These are phyloP conservation scores for Blakeslea trispora DNA, from an alignment of 371 early-diverging fungal genomes.

Conservation along the genomic window DNA sequence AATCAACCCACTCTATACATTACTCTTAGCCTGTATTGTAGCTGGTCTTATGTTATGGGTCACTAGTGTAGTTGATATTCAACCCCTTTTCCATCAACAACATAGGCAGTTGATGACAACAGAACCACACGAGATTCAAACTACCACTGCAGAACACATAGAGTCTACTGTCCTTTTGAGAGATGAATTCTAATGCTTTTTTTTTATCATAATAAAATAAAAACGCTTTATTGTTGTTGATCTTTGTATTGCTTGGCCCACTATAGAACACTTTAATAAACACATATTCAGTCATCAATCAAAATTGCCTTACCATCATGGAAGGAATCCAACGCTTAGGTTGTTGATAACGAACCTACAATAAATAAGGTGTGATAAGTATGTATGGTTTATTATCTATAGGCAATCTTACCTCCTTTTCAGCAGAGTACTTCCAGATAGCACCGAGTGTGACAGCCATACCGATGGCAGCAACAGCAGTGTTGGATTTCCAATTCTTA, in stretches of 20 bases:
- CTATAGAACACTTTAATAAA: too few relatives aligned
- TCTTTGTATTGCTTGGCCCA: constrained; percentile 82
- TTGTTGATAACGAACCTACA: constrained; percentile 61
- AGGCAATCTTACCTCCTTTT: constrained; percentile 79
- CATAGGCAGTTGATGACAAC: not conserved
- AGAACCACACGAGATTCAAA: not conserved
- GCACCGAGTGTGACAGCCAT: constrained; percentile 64
- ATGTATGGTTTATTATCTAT: too few relatives aligned
- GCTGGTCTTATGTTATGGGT: constrained; percentile 29
- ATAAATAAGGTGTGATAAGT: not conserved
- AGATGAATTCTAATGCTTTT: constrained; percentile 7
- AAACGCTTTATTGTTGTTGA: constrained; percentile 20
- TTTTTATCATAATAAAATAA: constrained; percentile 3
- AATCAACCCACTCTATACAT: constrained; percentile 41
- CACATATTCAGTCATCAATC: too few relatives aligned
- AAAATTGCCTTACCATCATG: constrained; percentile 74
- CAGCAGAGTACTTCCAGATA: constrained; percentile 80
- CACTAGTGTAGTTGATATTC: constrained; percentile 12
- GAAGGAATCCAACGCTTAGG: constrained; percentile 83
- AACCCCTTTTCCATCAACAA: constrained; percentile 13
- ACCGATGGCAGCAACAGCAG: constrained; percentile 68
- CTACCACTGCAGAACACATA: not conserved
- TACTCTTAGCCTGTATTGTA: constrained; percentile 33
- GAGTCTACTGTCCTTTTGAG: not conserved
- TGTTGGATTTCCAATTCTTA: constrained; percentile 80